These are phyloP conservation scores for Talaromyces thailandensis DNA, from an alignment of 495 filamentous ascomycete genomes.

Conservation along the genomic window DNA sequence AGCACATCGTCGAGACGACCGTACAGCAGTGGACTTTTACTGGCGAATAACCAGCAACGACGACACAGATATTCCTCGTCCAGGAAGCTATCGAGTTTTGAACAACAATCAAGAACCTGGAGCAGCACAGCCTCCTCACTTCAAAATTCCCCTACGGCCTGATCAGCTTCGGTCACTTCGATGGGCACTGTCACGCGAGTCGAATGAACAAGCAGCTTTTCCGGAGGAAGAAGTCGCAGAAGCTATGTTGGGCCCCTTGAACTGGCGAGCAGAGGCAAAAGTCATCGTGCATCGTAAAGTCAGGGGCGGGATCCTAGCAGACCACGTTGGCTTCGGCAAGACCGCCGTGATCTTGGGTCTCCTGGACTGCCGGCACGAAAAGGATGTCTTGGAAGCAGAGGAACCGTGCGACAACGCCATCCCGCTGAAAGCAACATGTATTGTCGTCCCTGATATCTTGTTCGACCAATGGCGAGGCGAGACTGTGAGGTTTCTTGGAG, in stretches of 20 bases:
- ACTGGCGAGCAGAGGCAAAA: constrained; percentile 53
- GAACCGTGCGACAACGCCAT: constrained; percentile 23
- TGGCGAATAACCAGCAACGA: constrained; percentile 36
- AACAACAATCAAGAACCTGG: constrained; percentile 35
- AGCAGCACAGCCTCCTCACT: constrained; percentile 30
- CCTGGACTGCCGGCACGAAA: constrained; percentile 39
- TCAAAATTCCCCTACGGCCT: constrained; percentile 28
- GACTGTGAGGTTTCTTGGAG: constrained; percentile 46
- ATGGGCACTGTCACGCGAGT: constrained; percentile 64
- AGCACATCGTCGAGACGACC: neutral
- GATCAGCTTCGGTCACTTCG: constrained; percentile 51
- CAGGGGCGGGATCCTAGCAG: constrained; percentile 64
- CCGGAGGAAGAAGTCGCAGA: constrained; percentile 63
- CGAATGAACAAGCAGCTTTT: constrained; percentile 34
- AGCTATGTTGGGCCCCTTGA: constrained; percentile 44
- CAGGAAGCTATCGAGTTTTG: constrained; percentile 16
- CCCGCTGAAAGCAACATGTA: constrained; percentile 55
- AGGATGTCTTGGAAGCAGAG: constrained; percentile 4
- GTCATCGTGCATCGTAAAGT: constrained; percentile 28
- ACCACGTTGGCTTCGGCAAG: constrained; percentile 77
- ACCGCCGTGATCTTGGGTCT: constrained; percentile 64
- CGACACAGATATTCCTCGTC: constrained; percentile 33
- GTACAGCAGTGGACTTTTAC: constrained; percentile 15
- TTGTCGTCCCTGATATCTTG: constrained; percentile 57
- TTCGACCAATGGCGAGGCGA: constrained; percentile 60